Evolutionary conservation across 495 filamentous ascomycete species (phyloP).

Genomic region (Tuber microsphaerosporum): DNA sequence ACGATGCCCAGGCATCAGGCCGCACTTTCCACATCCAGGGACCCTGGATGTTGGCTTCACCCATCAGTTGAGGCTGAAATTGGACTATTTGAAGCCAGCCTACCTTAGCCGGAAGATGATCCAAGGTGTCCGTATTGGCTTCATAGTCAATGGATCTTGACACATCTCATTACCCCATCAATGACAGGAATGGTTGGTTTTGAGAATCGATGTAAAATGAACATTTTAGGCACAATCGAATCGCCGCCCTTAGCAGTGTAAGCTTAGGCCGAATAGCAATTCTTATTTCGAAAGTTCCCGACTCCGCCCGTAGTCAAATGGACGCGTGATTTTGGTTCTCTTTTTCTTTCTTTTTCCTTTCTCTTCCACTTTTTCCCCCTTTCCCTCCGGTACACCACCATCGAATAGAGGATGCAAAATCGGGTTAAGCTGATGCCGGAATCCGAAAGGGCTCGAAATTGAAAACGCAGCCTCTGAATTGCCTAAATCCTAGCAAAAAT

Average conservation of each 20-base stretch:
- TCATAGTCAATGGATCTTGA: not conserved
- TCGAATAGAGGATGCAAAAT: not conserved
- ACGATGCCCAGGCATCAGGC: not conserved
- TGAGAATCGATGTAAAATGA: not conserved
- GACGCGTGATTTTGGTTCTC: not conserved
- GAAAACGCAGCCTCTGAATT: not conserved
- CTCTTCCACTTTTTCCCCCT: not conserved
- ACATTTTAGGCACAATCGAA: not conserved
- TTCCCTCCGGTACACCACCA: not conserved
- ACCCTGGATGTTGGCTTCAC: not conserved
- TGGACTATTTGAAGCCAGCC: not conserved
- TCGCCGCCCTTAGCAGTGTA: not conserved
- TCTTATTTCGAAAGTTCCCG: not conserved
- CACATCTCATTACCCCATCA: constrained; percentile 6
- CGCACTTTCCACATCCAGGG: not conserved
- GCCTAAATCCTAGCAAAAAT: not conserved
- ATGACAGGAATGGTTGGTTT: constrained; percentile 1
- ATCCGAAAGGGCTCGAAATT: not conserved
- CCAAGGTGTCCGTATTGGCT: not conserved
- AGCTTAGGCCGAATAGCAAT: not conserved
- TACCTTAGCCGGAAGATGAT: not conserved
- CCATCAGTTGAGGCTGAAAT: not conserved
- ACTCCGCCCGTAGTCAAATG: not conserved
- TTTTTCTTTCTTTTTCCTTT: not conserved
- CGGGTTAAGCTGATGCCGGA: not conserved